Evolutionary conservation across 2,329 filamentous ascomycete genomes (phyloP).

Genomic region (Acarospora socialis): DNA sequence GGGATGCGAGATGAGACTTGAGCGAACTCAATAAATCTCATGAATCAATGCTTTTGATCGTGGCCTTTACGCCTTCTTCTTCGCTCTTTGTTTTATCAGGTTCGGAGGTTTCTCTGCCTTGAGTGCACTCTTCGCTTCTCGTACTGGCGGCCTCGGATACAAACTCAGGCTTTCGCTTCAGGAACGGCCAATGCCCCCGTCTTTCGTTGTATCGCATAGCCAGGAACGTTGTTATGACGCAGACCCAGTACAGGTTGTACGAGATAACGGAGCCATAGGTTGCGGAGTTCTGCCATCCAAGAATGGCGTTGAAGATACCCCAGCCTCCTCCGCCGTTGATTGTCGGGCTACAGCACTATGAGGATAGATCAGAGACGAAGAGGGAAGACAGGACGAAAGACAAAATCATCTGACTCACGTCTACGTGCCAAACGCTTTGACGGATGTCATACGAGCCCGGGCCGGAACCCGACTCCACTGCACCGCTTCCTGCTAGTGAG

Average conservation of each 20-base stretch:
- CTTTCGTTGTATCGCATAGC: conserved; percentile 53
- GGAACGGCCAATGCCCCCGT: conserved; percentile 34
- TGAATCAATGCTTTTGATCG: too few relatives aligned
- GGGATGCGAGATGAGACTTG: too few relatives aligned
- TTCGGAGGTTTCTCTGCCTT: too few relatives aligned
- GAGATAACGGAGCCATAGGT: conserved; percentile 77
- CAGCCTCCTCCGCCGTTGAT: conserved; percentile 62
- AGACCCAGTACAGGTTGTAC: conserved; percentile 80
- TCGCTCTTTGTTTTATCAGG: too few relatives aligned
- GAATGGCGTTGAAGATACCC: conserved; percentile 74
- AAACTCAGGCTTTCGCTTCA: conserved; percentile 19
- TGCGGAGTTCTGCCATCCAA: conserved; percentile 80
- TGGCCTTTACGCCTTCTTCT: too few relatives aligned
- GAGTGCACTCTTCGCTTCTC: too few relatives aligned
- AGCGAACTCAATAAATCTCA: too few relatives aligned
- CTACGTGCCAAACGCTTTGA: conserved; percentile 69
- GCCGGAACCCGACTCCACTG: conserved; percentile 47
- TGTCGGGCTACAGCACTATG: conserved; percentile 60
- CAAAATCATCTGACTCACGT: conserved; percentile 38
- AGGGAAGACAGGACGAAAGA: not conserved
- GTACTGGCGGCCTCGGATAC: conserved; percentile 15
- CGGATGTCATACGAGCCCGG: conserved; percentile 68
- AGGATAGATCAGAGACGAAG: conserved; percentile 1
- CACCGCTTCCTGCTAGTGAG: conserved; percentile 40
- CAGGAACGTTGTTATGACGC: conserved; percentile 50